A percentile compares a stretch with the other conserved stretches of the same genome.
Conservation (phyloP, 2,329 filamentous ascomycete species). For the Botrytis deweyae region DNA sequence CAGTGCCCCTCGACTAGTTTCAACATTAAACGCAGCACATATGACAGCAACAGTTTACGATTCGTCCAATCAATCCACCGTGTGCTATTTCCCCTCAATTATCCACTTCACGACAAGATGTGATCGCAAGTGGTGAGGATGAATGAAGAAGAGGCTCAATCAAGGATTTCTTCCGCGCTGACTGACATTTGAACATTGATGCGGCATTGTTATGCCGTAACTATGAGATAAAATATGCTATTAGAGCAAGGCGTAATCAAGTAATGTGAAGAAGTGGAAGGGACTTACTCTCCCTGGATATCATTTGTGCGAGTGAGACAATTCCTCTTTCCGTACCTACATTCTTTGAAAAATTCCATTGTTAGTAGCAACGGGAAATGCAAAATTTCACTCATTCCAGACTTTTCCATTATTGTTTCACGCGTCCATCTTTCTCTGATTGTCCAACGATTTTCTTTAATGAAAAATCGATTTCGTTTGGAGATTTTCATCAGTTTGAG, state of each 20-base stretch:
- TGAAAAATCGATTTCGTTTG: background rate
- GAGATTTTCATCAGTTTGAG: background rate
- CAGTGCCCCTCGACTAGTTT: background rate
- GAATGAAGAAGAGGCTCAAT: background rate
- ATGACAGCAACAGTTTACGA: background rate
- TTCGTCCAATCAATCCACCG: background rate
- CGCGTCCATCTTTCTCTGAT: background rate
- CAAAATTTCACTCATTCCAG: background rate
- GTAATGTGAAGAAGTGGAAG: background rate
- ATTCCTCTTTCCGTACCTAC: background rate
- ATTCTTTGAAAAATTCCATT: background rate
- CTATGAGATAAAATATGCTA: background rate
- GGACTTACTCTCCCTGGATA: background rate
- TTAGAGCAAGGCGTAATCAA: background rate
- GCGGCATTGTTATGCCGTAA: background rate
- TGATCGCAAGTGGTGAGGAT: background rate
- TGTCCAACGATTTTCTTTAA: background rate
- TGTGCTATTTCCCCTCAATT: background rate
- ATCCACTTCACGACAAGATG: background rate
- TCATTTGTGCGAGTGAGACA: slow-evolving; percentile 1
- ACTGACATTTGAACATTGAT: background rate
- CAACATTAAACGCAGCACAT: background rate
- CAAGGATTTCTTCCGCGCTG: background rate
- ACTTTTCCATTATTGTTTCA: background rate
- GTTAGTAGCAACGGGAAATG: background rate